Conservation (phyloP, 192 early-diverging fungal genomes). For the Lobosporangium transversale region DNA sequence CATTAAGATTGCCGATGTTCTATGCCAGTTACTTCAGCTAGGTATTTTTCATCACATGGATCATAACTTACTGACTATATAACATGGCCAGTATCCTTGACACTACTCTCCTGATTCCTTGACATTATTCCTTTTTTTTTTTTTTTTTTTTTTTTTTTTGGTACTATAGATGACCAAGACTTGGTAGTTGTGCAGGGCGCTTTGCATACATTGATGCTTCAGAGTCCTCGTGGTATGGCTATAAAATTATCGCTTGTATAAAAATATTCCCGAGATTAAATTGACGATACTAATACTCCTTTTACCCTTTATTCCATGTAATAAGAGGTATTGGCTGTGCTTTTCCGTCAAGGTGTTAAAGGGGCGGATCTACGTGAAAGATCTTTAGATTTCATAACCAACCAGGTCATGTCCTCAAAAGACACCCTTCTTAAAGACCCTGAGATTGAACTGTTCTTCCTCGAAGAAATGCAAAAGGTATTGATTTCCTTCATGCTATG, state of each 20-base stretch:
- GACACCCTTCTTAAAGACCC: conserved; percentile 25
- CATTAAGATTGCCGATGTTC: conserved; percentile 52
- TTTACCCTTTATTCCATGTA: no score
- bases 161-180: conserved; percentile 35
- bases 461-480: conserved; percentile 47
- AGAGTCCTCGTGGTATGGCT: conserved; percentile 32
- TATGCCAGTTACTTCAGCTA: conserved; percentile 51
- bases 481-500: no score
- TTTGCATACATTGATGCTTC: conserved; percentile 31
- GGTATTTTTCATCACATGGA: conserved; percentile 16
- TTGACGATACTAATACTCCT: no score
- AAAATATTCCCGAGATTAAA: no score
- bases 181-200: conserved; percentile 35
- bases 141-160: not conserved
- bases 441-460: conserved; percentile 38
- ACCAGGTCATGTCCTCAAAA: conserved; percentile 26
- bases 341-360: conserved; percentile 45
- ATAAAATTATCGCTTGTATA: not conserved
- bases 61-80: no score
- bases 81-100: no score
- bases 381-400: conserved; percentile 33
- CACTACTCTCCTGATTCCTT: not conserved
- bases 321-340: conserved; percentile 48
- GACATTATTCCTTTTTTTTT: not conserved
- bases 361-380: conserved; percentile 31